Conservation (phyloP, 768 basidiomycete genomes). For the Neoboletus magnificus region DNA sequence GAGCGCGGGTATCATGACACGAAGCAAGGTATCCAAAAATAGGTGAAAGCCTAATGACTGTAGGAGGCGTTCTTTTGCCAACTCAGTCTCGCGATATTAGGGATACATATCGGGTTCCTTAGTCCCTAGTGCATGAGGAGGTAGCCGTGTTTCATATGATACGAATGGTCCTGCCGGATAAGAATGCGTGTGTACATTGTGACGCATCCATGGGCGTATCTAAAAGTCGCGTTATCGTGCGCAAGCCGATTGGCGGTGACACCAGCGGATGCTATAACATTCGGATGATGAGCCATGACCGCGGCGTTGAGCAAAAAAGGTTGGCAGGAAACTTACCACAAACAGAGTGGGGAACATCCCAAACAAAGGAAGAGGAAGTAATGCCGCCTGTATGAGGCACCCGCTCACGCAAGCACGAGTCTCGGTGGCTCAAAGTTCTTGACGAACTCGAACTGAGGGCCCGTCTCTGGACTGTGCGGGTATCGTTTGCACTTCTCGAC, state of each 20-base stretch:
- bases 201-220: slow-evolving; percentile 17
- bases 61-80: slow-evolving; percentile 8
- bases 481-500: slow-evolving; percentile 77
- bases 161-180: slow-evolving; percentile 15
- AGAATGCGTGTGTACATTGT: slow-evolving; percentile 29
- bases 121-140: slow-evolving; percentile 5
- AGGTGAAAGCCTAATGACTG: not conserved
- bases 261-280: slow-evolving; percentile 3
- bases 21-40: slow-evolving; percentile 7
- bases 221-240: not conserved
- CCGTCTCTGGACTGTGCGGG: slow-evolving; percentile 77
- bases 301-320: not conserved
- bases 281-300: not conserved
- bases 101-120: slow-evolving; percentile 17
- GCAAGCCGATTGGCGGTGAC: not conserved
- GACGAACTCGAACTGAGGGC: slow-evolving; percentile 75
- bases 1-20: slow-evolving; percentile 15
- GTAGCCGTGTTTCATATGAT: slow-evolving; percentile 1
- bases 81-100: slow-evolving; percentile 14
- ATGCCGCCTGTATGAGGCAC: not conserved
- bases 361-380: not conserved
- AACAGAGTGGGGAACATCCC: not conserved
- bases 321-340: slow-evolving; percentile 3
- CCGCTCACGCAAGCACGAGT: slow-evolving; percentile 16
- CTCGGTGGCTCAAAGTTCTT: slow-evolving; percentile 45